phyloP scores from a whole-genome alignment of 164 flowering plant species.

The Platanus orientalis region DNA sequence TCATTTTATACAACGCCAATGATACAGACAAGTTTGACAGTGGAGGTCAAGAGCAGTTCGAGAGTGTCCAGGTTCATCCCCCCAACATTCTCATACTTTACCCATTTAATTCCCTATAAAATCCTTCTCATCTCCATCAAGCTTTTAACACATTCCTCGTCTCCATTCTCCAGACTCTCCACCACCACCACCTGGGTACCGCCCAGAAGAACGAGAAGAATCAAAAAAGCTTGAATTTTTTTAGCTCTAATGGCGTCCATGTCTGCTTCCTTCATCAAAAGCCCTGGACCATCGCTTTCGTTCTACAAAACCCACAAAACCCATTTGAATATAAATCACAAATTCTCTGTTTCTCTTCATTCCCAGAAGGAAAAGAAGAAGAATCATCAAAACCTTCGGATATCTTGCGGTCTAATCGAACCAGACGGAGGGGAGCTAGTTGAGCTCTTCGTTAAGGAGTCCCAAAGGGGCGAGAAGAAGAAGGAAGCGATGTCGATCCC shows the following conservation, averaged over 20 bases:
- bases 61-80: conserved; percentile 22
- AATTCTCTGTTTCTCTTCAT: conserved; percentile 12
- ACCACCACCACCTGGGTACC: too few relatives aligned
- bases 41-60: too few relatives aligned
- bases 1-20: too few relatives aligned
- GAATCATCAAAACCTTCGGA: conserved; percentile 15
- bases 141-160: too few relatives aligned
- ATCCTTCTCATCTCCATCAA: conserved; percentile 1
- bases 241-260: conserved; percentile 24
- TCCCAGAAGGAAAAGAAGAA: conserved; percentile 7
- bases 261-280: conserved; percentile 12
- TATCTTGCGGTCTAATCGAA: conserved; percentile 58
- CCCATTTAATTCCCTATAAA: conserved; percentile 6
- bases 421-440: conserved; percentile 92
- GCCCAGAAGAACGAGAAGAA: not conserved
- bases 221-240: conserved; percentile 1
- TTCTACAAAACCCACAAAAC: conserved; percentile 11
- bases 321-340: conserved; percentile 13
- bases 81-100: conserved; percentile 1
- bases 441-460: conserved; percentile 54
- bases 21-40: too few relatives aligned
- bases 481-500: conserved; percentile 53
- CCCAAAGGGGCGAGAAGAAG: conserved; percentile 35
- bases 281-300: conserved; percentile 11
- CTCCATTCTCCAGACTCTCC: not conserved